Evolutionary conservation across 148 eudicot species (phyloP).

Genomic region (Camellia lanceoleosa): DNA sequence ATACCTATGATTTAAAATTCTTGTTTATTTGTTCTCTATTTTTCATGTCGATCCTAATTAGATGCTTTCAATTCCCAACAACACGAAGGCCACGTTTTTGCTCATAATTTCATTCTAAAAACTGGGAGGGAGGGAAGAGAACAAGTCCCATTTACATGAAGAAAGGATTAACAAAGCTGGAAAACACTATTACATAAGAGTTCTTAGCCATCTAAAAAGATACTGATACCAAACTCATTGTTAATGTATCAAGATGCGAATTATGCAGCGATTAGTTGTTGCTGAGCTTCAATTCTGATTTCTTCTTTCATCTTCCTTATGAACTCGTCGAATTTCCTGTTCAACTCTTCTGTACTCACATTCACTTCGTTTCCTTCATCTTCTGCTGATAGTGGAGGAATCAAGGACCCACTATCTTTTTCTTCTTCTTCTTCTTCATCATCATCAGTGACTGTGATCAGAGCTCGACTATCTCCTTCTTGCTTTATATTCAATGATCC

Average conservation of each 20-base stretch:
- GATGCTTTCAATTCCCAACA: no score
- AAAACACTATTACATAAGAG: neutral
- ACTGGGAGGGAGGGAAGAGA: neutral
- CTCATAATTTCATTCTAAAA: neutral
- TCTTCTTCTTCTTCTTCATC: neutral
- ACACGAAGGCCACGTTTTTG: neutral
- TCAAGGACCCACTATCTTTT: slow-evolving; percentile 1
- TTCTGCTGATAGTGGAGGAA: slow-evolving; percentile 6
- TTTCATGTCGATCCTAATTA: no score
- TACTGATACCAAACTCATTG: neutral
- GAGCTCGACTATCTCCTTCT: slow-evolving; percentile 8
- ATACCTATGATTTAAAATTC: no score
- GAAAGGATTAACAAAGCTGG: neutral
- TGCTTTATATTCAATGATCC: neutral
- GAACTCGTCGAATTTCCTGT: slow-evolving; percentile 44
- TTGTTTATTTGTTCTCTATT: no score
- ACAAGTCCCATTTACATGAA: neutral
- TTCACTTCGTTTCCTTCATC: slow-evolving; percentile 9
- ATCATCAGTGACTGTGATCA: slow-evolving; percentile 5
- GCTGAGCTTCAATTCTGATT: slow-evolving; percentile 30
- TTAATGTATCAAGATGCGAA: neutral
- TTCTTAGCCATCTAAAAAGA: neutral
- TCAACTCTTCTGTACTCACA: slow-evolving; percentile 37
- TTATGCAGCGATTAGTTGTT: slow-evolving; percentile 19
- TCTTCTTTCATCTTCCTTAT: slow-evolving; percentile 53